Base-by-base conservation (phyloP, 208 protist species). In the Angomonas ambiguus region DNA sequence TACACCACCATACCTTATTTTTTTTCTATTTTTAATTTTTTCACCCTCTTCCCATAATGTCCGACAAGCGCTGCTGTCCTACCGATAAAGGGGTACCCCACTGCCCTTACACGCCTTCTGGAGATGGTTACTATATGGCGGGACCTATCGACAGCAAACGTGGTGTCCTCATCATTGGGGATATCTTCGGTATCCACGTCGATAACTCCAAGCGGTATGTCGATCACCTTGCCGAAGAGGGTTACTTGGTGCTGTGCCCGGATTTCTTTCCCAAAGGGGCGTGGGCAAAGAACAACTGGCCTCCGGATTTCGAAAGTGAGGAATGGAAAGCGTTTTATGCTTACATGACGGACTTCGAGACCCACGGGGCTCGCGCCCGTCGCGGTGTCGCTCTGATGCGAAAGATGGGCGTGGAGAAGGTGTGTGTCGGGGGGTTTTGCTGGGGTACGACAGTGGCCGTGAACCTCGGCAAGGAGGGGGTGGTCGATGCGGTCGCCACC, bases 221-320 rank as follows among this genome's bases (percentile, higher is more conserved):
- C 2, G 85, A 91, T 61, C 13, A 60, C 24, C 62, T 91, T 2
- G 80, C 74, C n/a, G 56, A 25, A 42, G 57, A 67, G 1, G 81
- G 79, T 35, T 86, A 74, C 67, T 70, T 85, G 20, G 82, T 82
- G 2, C 68, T 86, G 38, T 73, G 79, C 70, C 85, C 85, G 2
- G 81, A 91, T 66, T 91, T 85, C 67, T 78, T 84, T 31, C 59
- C 64, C 11, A 51, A 34, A 0, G 31, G 30, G 1, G 57, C 66
- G 28, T 88, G 85, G 85, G 49, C 64, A 3, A 53, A 63, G 34
- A 55, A 25, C 22, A 38, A 75, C 8, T 88, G 65, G 67, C 82
- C 76, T 0, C 68, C 71, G 0, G 62, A 85, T 59, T 74, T 62
- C 25, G 65, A 76, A 32, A 62, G 51, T 24, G 35, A 58, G 13